These are phyloP conservation scores for Magnusiomyces sp. DNA, from an alignment of 1,139 yeast genomes.

Conservation along the genomic window DNA sequence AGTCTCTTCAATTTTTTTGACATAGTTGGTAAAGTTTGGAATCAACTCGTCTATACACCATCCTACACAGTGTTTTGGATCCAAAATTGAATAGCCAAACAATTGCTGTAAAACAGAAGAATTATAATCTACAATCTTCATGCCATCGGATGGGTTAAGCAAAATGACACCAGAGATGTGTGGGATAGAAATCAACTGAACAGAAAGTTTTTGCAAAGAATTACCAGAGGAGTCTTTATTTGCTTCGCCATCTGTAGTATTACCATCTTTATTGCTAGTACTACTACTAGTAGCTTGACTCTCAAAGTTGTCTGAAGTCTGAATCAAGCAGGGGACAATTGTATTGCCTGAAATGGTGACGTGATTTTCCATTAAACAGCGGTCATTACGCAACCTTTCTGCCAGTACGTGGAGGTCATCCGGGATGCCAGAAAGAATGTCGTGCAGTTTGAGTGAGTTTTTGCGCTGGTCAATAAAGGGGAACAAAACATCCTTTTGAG, in stretches of 20 bases:
- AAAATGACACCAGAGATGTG: constrained; percentile 83
- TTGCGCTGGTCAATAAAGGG: constrained; percentile 13
- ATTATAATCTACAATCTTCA: constrained; percentile 56
- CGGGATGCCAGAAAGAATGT: constrained; percentile 14
- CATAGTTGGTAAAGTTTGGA: constrained; percentile 54
- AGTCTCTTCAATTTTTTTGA: constrained; percentile 39
- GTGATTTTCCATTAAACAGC: constrained; percentile 8
- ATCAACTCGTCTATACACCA: constrained; percentile 48
- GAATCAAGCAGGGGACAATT: constrained; percentile 12
- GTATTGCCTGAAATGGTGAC: constrained; percentile 13
- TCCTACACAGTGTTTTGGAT: constrained; percentile 40
- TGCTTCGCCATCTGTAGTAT: background rate
- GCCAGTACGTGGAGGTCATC: constrained; percentile 9
- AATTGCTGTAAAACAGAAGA: constrained; percentile 68
- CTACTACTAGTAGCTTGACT: background rate
- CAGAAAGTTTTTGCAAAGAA: constrained; percentile 1
- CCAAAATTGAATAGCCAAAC: constrained; percentile 45
- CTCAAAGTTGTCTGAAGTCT: background rate
- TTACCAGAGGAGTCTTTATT: background rate
- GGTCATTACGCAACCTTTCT: constrained; percentile 9
- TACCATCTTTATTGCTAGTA: too few species aligned
- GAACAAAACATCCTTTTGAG: constrained; percentile 16
- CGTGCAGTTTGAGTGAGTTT: constrained; percentile 14
- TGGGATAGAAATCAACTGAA: constrained; percentile 44
- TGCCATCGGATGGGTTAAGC: constrained; percentile 40